phyloP scores from a whole-genome alignment of 768 basidiomycete species.

The Rhizopogon vinicolor region DNA sequence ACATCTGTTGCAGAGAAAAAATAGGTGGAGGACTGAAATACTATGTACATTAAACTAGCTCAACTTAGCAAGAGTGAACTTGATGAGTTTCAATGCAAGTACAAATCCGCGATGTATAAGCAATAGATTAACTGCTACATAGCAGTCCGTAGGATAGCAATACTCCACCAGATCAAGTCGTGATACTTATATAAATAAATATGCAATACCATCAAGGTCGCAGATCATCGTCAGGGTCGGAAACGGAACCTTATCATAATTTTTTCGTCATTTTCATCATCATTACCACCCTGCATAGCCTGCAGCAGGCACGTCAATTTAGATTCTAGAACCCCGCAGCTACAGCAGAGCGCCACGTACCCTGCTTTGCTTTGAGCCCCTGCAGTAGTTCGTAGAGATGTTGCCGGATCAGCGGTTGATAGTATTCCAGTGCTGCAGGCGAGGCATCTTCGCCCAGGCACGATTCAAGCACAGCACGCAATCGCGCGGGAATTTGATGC shows the following conservation, averaged over 20 bases:
- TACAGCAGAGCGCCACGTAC: constrained; percentile 25
- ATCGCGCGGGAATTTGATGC: constrained; percentile 30
- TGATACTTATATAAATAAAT: neutral
- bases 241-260: neutral
- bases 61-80: no score
- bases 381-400: constrained; percentile 34
- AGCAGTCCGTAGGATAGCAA: neutral
- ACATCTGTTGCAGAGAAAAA: no score
- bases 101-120: neutral
- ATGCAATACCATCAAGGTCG: neutral
- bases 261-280: neutral
- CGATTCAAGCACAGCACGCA: constrained; percentile 36
- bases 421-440: constrained; percentile 26
- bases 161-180: neutral
- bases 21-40: no score
- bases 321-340: neutral
- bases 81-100: neutral
- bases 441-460: constrained; percentile 40
- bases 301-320: neutral
- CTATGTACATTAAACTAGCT: no score
- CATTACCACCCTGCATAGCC: constrained; percentile 2
- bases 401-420: constrained; percentile 34
- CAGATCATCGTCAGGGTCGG: no score
- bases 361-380: constrained; percentile 38
- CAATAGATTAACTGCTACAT: neutral